Conservation (phyloP, 257 asterid species). For the Solanum chiquidenum region DNA sequence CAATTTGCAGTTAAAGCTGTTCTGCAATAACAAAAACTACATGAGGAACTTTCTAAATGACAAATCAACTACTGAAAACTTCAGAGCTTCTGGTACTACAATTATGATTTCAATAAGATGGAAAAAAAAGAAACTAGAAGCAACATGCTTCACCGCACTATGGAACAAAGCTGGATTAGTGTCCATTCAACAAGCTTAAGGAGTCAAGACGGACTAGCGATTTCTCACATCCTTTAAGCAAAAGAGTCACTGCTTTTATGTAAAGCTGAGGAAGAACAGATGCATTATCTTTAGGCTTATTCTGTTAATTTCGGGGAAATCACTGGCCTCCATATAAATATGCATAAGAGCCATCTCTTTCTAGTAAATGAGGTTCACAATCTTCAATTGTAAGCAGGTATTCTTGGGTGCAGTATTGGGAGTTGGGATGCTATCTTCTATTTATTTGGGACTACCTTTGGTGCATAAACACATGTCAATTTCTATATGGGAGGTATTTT, state of each 20-base stretch:
- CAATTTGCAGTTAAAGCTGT: not conserved
- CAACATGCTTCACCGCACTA: not conserved
- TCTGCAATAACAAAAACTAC: not conserved
- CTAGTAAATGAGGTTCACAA: not conserved
- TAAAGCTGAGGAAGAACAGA: not conserved
- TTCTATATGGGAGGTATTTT: not conserved
- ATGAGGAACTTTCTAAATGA: not conserved
- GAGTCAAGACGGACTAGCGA: not conserved
- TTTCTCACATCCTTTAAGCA: not conserved
- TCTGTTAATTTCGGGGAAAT: not conserved
- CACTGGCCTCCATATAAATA: not conserved
- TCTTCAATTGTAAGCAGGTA: not conserved
- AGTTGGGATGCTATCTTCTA: not conserved
- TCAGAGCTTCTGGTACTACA: not conserved
- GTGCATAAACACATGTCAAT: not conserved
- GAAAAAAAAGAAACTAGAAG: not conserved
- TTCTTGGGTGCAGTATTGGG: not conserved
- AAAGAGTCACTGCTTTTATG: not conserved
- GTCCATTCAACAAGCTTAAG: not conserved
- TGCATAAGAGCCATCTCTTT: not conserved
- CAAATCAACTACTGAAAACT: not conserved
- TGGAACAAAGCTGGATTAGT: not conserved
- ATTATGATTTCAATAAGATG: not conserved
- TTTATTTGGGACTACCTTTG: not conserved
- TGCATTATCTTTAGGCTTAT: not conserved